A percentile compares a stretch with the other conserved stretches of the same genome.
These are phyloP conservation scores for Pholiota adiposa DNA, from an alignment of 1,284 basidiomycete species.

Conservation along the genomic window DNA sequence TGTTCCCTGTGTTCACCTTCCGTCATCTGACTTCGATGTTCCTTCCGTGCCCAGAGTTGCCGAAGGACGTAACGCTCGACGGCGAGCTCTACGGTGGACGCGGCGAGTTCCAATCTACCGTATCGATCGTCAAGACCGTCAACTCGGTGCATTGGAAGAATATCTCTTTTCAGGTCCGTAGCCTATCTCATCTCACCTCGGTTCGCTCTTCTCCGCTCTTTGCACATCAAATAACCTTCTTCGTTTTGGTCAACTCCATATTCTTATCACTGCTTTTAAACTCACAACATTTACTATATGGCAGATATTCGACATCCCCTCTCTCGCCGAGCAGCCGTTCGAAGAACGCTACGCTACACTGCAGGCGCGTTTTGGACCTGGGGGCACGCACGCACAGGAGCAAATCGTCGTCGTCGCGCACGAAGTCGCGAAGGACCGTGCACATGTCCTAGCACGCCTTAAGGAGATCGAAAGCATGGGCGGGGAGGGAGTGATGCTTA, in stretches of 20 bases:
- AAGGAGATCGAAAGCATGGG: slow-evolving; percentile 58
- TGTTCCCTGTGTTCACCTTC: background rate
- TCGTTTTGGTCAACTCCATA: background rate
- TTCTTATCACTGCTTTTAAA: too few relatives aligned
- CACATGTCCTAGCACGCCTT: slow-evolving; percentile 59
- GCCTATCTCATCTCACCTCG: background rate
- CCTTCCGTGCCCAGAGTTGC: slow-evolving; percentile 49
- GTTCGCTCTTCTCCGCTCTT: background rate
- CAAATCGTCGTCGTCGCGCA: slow-evolving; percentile 60
- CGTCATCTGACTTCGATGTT: background rate
- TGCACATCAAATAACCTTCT: background rate
- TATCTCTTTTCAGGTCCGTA: slow-evolving; percentile 61
- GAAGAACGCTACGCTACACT: slow-evolving; percentile 58
- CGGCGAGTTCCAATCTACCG: slow-evolving; percentile 59
- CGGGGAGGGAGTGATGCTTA: slow-evolving; percentile 74
- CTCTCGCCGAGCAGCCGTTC: slow-evolving; percentile 50
- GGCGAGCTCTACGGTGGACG: slow-evolving; percentile 70
- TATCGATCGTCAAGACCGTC: slow-evolving; percentile 61
- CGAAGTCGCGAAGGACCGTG: slow-evolving; percentile 45
- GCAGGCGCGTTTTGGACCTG: slow-evolving; percentile 50
- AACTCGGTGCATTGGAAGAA: slow-evolving; percentile 62
- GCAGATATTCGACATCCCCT: slow-evolving; percentile 74
- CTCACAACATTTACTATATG: background rate
- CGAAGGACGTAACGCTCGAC: slow-evolving; percentile 60
- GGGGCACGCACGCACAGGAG: slow-evolving; percentile 45